Evolutionary conservation across 345 rosid species (phyloP).

Genomic region (Pistacia integerrima): DNA sequence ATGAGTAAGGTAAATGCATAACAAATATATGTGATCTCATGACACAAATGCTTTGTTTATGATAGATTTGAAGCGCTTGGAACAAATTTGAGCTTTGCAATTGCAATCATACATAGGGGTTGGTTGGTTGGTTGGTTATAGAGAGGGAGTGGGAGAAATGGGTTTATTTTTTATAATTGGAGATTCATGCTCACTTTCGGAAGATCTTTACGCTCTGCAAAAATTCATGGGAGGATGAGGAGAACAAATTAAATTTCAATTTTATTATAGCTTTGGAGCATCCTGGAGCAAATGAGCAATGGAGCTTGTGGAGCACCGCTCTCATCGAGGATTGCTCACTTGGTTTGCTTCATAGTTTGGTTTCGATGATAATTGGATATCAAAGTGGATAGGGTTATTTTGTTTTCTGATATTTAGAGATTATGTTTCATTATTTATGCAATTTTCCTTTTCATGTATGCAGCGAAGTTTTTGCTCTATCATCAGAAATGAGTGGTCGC

Average conservation of each 20-base stretch:
- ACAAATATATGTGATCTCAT: constrained; percentile 60
- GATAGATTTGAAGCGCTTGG: constrained; percentile 98
- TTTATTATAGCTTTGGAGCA: constrained; percentile 84
- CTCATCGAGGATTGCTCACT: constrained; percentile 88
- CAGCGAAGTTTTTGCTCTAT: constrained; percentile 36
- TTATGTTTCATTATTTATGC: constrained; percentile 27
- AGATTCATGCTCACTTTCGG: constrained; percentile 75
- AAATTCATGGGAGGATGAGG: constrained; percentile 59
- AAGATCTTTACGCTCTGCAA: constrained; percentile 57
- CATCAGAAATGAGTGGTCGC: constrained; percentile 82
- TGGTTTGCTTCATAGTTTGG: constrained; percentile 53
- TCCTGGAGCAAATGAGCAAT: constrained; percentile 76
- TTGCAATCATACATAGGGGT: constrained; percentile 88
- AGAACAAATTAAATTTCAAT: constrained; percentile 56
- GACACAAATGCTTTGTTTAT: constrained; percentile 91
- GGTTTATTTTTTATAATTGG: constrained; percentile 58
- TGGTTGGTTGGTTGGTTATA: constrained; percentile 36
- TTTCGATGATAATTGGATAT: constrained; percentile 34
- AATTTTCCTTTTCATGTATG: constrained; percentile 30
- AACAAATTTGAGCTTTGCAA: constrained; percentile 84
- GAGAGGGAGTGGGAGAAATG: constrained; percentile 90
- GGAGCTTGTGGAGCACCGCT: constrained; percentile 97
- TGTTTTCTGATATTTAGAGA: constrained; percentile 8
- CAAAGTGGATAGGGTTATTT: constrained; percentile 29
- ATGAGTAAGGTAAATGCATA: constrained; percentile 59